Base-by-base conservation (phyloP, 768 basidiomycete genomes). In the Naganishia vaughanmartiniae region DNA sequence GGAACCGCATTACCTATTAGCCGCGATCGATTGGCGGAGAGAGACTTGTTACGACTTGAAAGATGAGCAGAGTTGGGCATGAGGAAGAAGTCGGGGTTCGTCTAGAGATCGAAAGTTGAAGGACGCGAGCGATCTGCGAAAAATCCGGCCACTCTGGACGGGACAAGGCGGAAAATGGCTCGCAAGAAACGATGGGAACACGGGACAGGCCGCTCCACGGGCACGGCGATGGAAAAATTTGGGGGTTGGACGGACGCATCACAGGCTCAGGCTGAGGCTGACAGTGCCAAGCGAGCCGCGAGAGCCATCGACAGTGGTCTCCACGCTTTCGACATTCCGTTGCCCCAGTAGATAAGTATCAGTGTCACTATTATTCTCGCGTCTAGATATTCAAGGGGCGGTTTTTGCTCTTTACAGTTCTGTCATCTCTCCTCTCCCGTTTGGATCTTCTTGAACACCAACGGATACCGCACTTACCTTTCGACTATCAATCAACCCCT, bases 141-240 rank as follows among this genome's bases (percentile, higher is more conserved):
- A 36, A 19, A 46, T 7, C 46, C 46, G 46, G 46, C 46, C 46
- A 46, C 46, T 21, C 17, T 7, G 9, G 6, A 21, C 21, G 48
- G 21, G 48, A 24, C 48, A 24, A 4, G 4, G 12, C 48, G 48
- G 4, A 24, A n/a, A 51, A 51, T 51, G 48, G 48, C 48, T 26
- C 4, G 34, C 30, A 5, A 58, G n/a, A 36, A n/a, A 36, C 34
- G 4, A 24, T 33, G 57, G 57, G 34, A 21, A 36, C 2, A 24
- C 57, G 57, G 34, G 34, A 58, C 57, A n/a, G 31, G 57, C 57
- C 57, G 57, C 57, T 58, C 57, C 57, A 58, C 48, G n/a, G n/a
- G 48, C n/a, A 15, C 6, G 48, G 48, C 57, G 12, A n/a, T 9
- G 57, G 39, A 58, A 58, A 56, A 58, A 58, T 21, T 39, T n/a